Base-by-base conservation (phyloP, 306 rosid species). In the Gleditsia sinensis region DNA sequence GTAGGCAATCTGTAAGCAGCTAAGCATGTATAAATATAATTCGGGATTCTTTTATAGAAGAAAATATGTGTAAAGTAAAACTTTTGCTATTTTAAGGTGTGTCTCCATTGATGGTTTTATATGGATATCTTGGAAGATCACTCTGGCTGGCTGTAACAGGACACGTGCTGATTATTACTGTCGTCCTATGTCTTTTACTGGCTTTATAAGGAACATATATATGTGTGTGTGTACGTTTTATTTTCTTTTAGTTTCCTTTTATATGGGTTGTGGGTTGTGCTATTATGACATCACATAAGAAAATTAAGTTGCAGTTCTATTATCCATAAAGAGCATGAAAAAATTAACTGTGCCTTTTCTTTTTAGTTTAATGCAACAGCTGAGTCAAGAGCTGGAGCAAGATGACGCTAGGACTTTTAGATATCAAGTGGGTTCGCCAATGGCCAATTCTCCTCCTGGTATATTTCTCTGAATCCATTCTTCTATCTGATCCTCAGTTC, bases 381-480 rank as follows among this genome's bases (percentile, higher is more conserved):
- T 93, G 74, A 89, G 76, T 83, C 96, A 86, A 74, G 97, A 93
- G 84, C 85, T 91, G 83, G 98, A 93, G 19, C 98, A 86, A 82
- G 97, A 93, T 65, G 97, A 93, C 42, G 77, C 73, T 21, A 84
- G 88, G 4, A 83, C 79, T 83, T 90, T 90, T 83, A 82, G 88
- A 53, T 88, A 82, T 72, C 96, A 89, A 77, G 83, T 93, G 67
- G 96, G 91, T 83, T 93, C 96, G 16, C 98, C 98, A 20, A 9
- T 89, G 30, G 75, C 96, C 82, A 89, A 74, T 83, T 93, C 98
- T 67, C 97, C 98, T 69, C 97, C 97, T 8, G 98, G 98, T 93
- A 84, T 56, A 58, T 72, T 11, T 62, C 75, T 81, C 72, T 77
- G 36, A 61, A 40, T 65, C 19, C 39, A 39, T 56, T 57, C 69